These are phyloP conservation scores for Vaccinium myrtillus DNA, from an alignment of 148 eudicot species.

Conservation along the genomic window DNA sequence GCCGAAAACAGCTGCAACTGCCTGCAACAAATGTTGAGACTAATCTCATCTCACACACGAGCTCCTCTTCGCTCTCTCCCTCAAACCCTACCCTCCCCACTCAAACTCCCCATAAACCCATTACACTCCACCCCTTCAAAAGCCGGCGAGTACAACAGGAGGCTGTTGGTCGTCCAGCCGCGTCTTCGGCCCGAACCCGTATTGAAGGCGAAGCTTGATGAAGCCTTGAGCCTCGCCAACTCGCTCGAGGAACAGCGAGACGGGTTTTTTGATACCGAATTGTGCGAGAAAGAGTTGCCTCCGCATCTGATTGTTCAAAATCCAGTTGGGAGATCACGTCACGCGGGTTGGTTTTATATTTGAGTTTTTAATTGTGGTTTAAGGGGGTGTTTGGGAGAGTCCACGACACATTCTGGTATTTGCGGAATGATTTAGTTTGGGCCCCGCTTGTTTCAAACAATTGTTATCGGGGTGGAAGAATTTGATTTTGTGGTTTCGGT, in stretches of 20 bases:
- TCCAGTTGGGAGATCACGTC: slow-evolving; percentile 51
- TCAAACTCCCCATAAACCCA: slow-evolving; percentile 17
- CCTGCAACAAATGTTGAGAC: slow-evolving; percentile 22
- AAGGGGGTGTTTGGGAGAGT: too few species aligned
- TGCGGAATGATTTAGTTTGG: neutral
- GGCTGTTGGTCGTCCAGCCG: slow-evolving; percentile 81
- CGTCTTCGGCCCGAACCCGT: slow-evolving; percentile 49
- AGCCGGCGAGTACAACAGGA: slow-evolving; percentile 25
- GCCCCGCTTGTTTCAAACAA: neutral
- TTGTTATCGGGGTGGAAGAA: neutral
- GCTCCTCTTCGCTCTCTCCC: slow-evolving; percentile 15
- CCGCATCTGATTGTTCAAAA: slow-evolving; percentile 82
- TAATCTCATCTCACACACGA: slow-evolving; percentile 13
- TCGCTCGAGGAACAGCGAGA: slow-evolving; percentile 84
- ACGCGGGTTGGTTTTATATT: slow-evolving; percentile 49
- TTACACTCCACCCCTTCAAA: slow-evolving; percentile 11
- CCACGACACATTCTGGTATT: neutral
- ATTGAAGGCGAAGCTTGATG: slow-evolving; percentile 64
- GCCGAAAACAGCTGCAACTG: too few species aligned
- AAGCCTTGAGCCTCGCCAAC: slow-evolving; percentile 85
- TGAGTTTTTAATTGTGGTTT: neutral
- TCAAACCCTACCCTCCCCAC: slow-evolving; percentile 21
- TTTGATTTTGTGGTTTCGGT: neutral
- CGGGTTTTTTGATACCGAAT: slow-evolving; percentile 56
- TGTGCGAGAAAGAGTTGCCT: slow-evolving; percentile 51